A percentile compares a stretch with the other conserved stretches of the same genome.
Evolutionary conservation across 805 yeast genomes (phyloP).

Genomic region (Priceomyces melissophilus): DNA sequence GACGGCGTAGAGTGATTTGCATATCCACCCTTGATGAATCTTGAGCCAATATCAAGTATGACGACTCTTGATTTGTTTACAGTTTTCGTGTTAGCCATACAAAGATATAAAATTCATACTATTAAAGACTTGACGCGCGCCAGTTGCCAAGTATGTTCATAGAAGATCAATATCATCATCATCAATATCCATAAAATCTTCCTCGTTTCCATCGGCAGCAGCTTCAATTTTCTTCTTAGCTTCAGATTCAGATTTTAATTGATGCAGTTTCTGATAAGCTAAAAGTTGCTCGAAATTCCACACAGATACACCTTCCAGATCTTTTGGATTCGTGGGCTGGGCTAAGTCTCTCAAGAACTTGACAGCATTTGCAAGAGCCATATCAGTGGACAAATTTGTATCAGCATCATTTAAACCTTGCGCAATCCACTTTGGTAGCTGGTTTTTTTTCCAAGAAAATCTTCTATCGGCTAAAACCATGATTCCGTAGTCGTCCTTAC

Average conservation of each 20-base stretch:
- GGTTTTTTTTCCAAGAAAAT: slow-evolving; percentile 79
- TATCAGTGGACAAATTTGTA: slow-evolving; percentile 87
- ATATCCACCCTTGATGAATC: slow-evolving; percentile 20
- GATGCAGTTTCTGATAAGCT: slow-evolving; percentile 53
- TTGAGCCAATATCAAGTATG: slow-evolving; percentile 16
- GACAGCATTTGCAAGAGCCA: slow-evolving; percentile 94
- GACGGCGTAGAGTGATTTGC: slow-evolving; percentile 22
- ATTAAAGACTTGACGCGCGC: neutral
- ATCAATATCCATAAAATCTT: slow-evolving; percentile 44
- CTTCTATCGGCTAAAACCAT: slow-evolving; percentile 97
- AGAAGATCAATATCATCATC: slow-evolving; percentile 43
- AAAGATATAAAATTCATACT: neutral
- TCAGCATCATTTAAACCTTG: slow-evolving; percentile 93
- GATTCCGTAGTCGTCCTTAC: slow-evolving; percentile 97
- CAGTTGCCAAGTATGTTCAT: slow-evolving; percentile 5
- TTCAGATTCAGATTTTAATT: slow-evolving; percentile 18
- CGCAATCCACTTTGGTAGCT: slow-evolving; percentile 95
- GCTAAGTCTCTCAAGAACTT: slow-evolving; percentile 91
- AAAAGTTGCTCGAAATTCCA: slow-evolving; percentile 77
- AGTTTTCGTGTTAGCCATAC: neutral
- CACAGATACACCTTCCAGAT: slow-evolving; percentile 91
- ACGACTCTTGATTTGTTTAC: slow-evolving; percentile 8
- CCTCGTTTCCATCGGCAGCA: slow-evolving; percentile 25
- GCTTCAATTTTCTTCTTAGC: slow-evolving; percentile 10
- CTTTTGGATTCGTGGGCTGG: slow-evolving; percentile 85